phyloP scores from a whole-genome alignment of 208 protist species.

The Giardia muris region DNA sequence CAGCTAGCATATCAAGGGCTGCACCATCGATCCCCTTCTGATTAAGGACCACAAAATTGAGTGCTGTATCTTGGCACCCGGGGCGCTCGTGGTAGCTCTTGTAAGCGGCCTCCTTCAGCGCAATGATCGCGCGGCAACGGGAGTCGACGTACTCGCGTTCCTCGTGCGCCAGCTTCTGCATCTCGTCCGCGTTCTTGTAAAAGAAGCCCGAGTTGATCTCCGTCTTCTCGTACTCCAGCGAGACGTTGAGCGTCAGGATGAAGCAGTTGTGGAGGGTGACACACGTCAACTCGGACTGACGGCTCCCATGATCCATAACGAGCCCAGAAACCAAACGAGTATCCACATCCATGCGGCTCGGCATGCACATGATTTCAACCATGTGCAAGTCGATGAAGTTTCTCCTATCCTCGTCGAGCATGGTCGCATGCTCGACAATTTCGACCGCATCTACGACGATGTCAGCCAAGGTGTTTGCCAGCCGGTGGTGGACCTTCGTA shows the following conservation, averaged over 20 bases:
- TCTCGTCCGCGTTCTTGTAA: constrained; percentile 81
- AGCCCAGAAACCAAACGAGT: constrained; percentile 87
- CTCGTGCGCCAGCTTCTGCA: constrained; percentile 78
- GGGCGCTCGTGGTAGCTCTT: constrained; percentile 61
- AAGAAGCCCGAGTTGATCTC: constrained; percentile 91
- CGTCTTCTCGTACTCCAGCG: constrained; percentile 94
- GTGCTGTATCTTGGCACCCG: constrained; percentile 12
- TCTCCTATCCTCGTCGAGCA: constrained; percentile 49
- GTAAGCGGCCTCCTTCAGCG: constrained; percentile 81
- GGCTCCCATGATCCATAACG: constrained; percentile 95
- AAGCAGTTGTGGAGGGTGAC: constrained; percentile 80
- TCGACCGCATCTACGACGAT: constrained; percentile 72
- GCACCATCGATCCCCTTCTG: constrained; percentile 99
- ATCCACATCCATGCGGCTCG: constrained; percentile 77
- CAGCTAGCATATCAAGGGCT: constrained; percentile 93
- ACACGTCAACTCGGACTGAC: constrained; percentile 88
- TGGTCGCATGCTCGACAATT: constrained; percentile 58
- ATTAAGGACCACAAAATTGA: constrained; percentile 93
- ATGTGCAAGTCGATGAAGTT: constrained; percentile 88
- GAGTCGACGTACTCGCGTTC: constrained; percentile 85
- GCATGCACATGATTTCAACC: constrained; percentile 98
- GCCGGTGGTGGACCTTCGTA: constrained; percentile 68
- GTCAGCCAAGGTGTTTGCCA: constrained; percentile 65
- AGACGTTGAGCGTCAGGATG: constrained; percentile 95
- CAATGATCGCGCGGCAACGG: constrained; percentile 82